phyloP scores from a whole-genome alignment of 2,329 filamentous ascomycete species.

The Aquanectria penicillioides region DNA sequence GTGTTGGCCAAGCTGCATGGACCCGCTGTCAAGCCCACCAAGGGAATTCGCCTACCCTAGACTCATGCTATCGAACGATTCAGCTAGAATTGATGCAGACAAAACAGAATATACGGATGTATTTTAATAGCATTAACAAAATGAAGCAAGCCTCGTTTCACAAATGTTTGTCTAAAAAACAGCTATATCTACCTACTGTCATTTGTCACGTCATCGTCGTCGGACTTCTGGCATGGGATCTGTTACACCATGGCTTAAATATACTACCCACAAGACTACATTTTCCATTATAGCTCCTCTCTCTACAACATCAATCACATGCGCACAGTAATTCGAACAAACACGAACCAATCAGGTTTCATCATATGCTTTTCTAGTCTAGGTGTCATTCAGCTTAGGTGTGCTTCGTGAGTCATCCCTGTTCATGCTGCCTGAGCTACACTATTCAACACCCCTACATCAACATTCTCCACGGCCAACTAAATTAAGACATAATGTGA shows the following conservation, averaged over 20 bases:
- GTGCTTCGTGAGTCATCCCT: slow-evolving; percentile 39
- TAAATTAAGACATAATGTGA: slow-evolving; percentile 31
- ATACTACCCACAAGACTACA: too few species aligned
- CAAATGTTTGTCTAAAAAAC: too few species aligned
- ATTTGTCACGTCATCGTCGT: too few species aligned
- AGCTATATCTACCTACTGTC: too few species aligned
- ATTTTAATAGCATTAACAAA: too few species aligned
- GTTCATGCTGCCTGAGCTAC: slow-evolving; percentile 34
- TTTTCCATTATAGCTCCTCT: too few species aligned
- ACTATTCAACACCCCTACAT: slow-evolving; percentile 31
- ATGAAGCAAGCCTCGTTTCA: too few species aligned
- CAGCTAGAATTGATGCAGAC: too few species aligned
- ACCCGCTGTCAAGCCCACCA: not conserved
- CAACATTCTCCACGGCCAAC: slow-evolving; percentile 22
- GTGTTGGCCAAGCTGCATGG: slow-evolving; percentile 21
- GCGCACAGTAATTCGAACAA: not conserved
- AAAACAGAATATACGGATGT: too few species aligned
- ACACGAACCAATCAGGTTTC: slow-evolving; percentile 15
- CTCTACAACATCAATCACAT: not conserved
- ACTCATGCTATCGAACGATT: too few species aligned
- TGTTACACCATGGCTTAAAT: too few species aligned
- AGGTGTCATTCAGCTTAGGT: slow-evolving; percentile 36
- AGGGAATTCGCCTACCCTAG: slow-evolving; percentile 7
- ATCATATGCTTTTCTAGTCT: slow-evolving; percentile 42
- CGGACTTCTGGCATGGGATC: too few species aligned